These are phyloP conservation scores for Rhodotorula babjevae DNA, from an alignment of 768 basidiomycete genomes.

Conservation along the genomic window DNA sequence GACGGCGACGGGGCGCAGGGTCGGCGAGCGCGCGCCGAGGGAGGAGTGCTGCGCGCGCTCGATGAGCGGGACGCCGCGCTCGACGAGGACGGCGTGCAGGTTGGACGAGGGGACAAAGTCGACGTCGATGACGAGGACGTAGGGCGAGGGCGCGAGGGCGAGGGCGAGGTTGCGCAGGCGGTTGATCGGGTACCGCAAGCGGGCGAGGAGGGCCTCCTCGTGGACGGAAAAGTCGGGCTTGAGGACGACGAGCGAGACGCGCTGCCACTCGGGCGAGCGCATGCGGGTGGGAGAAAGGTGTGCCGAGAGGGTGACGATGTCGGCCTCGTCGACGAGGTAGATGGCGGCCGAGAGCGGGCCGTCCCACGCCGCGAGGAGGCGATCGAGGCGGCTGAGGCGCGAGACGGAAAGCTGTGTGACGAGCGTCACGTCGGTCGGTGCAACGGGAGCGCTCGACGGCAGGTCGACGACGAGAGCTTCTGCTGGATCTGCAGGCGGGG, in stretches of 20 bases:
- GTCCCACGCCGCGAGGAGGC: slow-evolving; percentile 8
- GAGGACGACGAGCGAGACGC: slow-evolving; percentile 9
- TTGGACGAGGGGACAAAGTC: slow-evolving; percentile 24
- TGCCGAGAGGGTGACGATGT: neutral
- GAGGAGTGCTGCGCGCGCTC: neutral
- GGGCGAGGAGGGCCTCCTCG: slow-evolving; percentile 4
- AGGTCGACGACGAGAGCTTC: neutral
- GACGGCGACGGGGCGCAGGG: slow-evolving; percentile 2
- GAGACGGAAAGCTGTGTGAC: slow-evolving; percentile 27
- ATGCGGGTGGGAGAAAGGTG: neutral
- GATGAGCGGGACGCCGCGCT: slow-evolving; percentile 10
- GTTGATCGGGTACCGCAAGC: slow-evolving; percentile 29
- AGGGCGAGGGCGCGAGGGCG: neutral
- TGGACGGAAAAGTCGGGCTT: slow-evolving; percentile 14
- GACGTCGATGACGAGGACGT: slow-evolving; percentile 19
- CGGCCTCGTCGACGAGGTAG: slow-evolving; percentile 19
- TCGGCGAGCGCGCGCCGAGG: slow-evolving; percentile 6
- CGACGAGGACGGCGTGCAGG: slow-evolving; percentile 10
- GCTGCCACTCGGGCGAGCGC: neutral
- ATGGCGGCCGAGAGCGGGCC: slow-evolving; percentile 12
- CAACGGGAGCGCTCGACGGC: neutral
- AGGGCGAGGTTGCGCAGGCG: slow-evolving; percentile 23
- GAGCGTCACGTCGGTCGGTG: slow-evolving; percentile 2
- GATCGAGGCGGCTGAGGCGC: slow-evolving; percentile 19
- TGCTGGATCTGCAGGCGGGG: neutral